Conservation (phyloP, 768 basidiomycete species). For the Termitomyces sp. region DNA sequence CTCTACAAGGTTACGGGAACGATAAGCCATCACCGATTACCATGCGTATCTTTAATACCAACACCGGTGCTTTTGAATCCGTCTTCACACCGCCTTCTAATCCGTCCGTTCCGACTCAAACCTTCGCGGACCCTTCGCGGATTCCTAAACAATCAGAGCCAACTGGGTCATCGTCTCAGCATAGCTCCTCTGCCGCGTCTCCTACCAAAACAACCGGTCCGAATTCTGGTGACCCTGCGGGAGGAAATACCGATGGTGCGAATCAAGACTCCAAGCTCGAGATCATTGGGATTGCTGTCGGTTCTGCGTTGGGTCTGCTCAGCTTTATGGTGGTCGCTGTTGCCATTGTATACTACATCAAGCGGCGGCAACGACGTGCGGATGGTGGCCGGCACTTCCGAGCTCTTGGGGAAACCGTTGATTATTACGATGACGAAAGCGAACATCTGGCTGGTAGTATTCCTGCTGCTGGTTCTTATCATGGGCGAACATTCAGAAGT, state of each 20-base stretch:
- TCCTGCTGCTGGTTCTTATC: slow-evolving; percentile 22
- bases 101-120: slow-evolving; percentile 21
- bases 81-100: slow-evolving; percentile 28
- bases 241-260: slow-evolving; percentile 3
- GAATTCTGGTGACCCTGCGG: slow-evolving; percentile 15
- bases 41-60: slow-evolving; percentile 49
- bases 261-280: slow-evolving; percentile 15
- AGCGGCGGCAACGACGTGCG: slow-evolving; percentile 21
- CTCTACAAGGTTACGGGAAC: slow-evolving; percentile 37
- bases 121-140: slow-evolving; percentile 27
- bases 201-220: slow-evolving; percentile 19
- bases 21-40: slow-evolving; percentile 47
- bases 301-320: slow-evolving; percentile 54
- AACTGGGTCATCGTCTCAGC: neutral
- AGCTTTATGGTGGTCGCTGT: slow-evolving; percentile 43
- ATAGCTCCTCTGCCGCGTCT: slow-evolving; percentile 5
- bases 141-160: slow-evolving; percentile 16
- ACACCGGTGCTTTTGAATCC: slow-evolving; percentile 34
- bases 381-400: slow-evolving; percentile 23
- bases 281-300: slow-evolving; percentile 51
- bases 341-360: slow-evolving; percentile 38
- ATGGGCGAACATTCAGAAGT: slow-evolving; percentile 1
- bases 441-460: slow-evolving; percentile 24
- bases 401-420: slow-evolving; percentile 25
- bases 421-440: slow-evolving; percentile 25